phyloP scores from a whole-genome alignment of 176 grass and related monocot genomes.

The Musa schizocarpa region DNA sequence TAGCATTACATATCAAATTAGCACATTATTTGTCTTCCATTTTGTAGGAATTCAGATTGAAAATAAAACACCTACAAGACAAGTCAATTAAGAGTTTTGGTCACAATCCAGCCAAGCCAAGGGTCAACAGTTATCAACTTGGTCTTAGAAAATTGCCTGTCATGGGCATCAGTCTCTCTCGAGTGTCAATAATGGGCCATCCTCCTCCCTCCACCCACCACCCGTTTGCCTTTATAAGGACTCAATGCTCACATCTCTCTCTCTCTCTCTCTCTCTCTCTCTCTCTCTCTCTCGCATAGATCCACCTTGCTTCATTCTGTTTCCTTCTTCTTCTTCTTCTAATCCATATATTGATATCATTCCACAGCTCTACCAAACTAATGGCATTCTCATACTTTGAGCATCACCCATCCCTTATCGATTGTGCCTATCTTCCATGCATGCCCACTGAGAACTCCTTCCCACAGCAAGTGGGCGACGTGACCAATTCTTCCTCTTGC shows the following conservation, averaged over 20 bases:
- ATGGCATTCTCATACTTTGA: slow-evolving; percentile 14
- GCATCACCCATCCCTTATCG: background rate
- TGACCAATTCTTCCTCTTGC: slow-evolving; percentile 1
- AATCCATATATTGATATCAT: background rate
- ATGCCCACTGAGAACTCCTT: slow-evolving; percentile 6
- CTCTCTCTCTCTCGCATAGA: background rate
- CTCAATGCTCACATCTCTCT: background rate
- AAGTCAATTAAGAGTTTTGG: background rate
- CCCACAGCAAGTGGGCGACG: slow-evolving; percentile 3
- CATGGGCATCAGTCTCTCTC: background rate
- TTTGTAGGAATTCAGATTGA: background rate
- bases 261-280: background rate
- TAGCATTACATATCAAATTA: background rate
- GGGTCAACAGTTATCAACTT: background rate
- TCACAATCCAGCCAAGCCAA: background rate
- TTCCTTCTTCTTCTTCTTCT: background rate
- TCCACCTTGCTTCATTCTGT: background rate
- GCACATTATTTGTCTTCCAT: background rate
- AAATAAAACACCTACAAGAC: background rate
- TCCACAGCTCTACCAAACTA: background rate
- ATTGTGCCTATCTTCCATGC: background rate
- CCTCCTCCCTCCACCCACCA: background rate
- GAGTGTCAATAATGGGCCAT: background rate
- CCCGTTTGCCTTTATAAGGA: background rate
- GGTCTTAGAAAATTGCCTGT: background rate